phyloP scores from a whole-genome alignment of 2,329 filamentous ascomycete species.

The Penicillium vulpinum region DNA sequence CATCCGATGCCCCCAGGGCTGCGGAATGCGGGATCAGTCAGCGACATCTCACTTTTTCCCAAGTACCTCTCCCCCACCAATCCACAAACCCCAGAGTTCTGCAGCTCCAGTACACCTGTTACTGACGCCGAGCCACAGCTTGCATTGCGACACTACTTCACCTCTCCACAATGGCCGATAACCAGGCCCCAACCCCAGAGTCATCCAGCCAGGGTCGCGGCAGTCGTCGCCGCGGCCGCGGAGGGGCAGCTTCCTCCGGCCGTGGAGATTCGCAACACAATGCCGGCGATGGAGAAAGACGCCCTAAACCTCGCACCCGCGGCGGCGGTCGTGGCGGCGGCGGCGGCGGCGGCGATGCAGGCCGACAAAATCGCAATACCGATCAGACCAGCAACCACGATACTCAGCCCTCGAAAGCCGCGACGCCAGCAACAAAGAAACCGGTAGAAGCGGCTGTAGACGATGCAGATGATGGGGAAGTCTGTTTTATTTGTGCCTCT shows the following conservation, averaged over 20 bases:
- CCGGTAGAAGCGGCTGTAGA: conserved; percentile 33
- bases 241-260: conserved; percentile 35
- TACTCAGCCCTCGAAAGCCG: conserved; percentile 20
- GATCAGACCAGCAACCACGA: conserved; percentile 20
- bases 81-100: conserved; percentile 9
- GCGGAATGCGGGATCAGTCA: conserved; percentile 26
- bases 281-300: conserved; percentile 36
- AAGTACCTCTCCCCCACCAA: conserved; percentile 14
- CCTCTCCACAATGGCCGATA: conserved; percentile 32
- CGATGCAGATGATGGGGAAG: conserved; percentile 67
- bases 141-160: conserved; percentile 5
- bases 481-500: conserved; percentile 98
- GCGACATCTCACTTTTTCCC: conserved; percentile 22
- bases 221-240: conserved; percentile 42
- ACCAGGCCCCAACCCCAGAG: conserved; percentile 25
- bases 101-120: conserved; percentile 6
- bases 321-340: conserved; percentile 34
- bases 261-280: conserved; percentile 31
- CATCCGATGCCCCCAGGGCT: conserved; percentile 5
- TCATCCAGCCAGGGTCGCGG: conserved; percentile 46
- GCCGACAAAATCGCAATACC: conserved; percentile 27
- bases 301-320: conserved; percentile 35
- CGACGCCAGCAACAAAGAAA: conserved; percentile 33
- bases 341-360: conserved; percentile 34
- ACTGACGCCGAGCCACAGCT: conserved; percentile 12